Percentiles rank a stretch among this genome's conserved stretches.
Conservation (phyloP, 495 filamentous ascomycete genomes). For the Penicillium simplicissimum region DNA sequence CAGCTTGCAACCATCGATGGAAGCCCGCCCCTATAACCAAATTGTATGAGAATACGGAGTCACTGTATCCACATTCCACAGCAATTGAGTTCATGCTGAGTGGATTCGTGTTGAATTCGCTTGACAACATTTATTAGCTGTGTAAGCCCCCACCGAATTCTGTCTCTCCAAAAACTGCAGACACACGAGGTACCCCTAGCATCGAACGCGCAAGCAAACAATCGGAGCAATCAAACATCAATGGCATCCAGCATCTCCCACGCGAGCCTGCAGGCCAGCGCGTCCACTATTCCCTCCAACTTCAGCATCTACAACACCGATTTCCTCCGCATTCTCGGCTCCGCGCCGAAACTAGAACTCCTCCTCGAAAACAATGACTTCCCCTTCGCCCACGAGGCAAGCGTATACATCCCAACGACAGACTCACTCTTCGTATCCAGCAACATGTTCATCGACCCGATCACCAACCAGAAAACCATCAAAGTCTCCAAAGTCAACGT, state of each 20-base stretch:
- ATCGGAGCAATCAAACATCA: neutral
- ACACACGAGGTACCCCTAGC: neutral
- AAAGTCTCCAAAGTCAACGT: slow-evolving; percentile 39
- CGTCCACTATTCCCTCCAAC: slow-evolving; percentile 18
- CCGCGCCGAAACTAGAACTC: slow-evolving; percentile 36
- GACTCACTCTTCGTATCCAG: slow-evolving; percentile 63
- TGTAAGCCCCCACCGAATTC: neutral
- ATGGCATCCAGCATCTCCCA: neutral
- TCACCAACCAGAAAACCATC: slow-evolving; percentile 35
- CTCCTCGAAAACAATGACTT: slow-evolving; percentile 39
- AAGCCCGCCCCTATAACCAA: neutral
- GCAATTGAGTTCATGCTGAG: slow-evolving; percentile 1
- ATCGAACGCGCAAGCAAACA: neutral
- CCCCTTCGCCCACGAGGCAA: slow-evolving; percentile 61
- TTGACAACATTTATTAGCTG: neutral
- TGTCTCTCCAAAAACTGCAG: neutral
- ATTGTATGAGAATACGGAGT: neutral
- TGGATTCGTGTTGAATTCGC: neutral
- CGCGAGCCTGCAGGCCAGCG: slow-evolving; percentile 11
- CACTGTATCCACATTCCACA: neutral
- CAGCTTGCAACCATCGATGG: slow-evolving; percentile 5
- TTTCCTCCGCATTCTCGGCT: slow-evolving; percentile 41
- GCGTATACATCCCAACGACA: slow-evolving; percentile 54
- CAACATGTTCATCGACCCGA: slow-evolving; percentile 41
- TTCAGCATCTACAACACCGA: slow-evolving; percentile 35